A percentile compares a stretch with the other conserved stretches of the same genome.
These are phyloP conservation scores for Aspergillus sp. DNA, from an alignment of 2,329 filamentous ascomycete species.

Conservation along the genomic window DNA sequence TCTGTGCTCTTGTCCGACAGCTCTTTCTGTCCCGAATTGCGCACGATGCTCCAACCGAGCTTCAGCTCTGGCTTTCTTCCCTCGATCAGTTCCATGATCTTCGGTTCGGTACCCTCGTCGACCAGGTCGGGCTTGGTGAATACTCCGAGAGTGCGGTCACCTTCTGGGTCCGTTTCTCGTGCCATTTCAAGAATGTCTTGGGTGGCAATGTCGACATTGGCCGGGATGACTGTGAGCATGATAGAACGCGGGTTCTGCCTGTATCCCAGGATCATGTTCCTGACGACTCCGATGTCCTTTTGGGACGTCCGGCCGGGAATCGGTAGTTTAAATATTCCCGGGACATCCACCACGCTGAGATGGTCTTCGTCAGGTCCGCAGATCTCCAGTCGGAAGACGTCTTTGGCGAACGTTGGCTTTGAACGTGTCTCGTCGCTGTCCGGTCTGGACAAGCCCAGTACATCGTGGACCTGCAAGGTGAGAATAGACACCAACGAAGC, in stretches of 20 bases:
- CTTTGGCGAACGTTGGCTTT: conserved; percentile 4
- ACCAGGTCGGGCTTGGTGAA: conserved; percentile 54
- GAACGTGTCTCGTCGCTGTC: neutral
- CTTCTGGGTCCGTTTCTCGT: conserved; percentile 22
- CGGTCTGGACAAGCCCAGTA: neutral
- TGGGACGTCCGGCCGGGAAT: conserved; percentile 26
- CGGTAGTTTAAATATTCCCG: conserved; percentile 34
- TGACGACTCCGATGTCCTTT: conserved; percentile 27
- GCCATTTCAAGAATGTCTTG: conserved; percentile 38
- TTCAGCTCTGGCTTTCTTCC: conserved; percentile 13
- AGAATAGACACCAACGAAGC: neutral
- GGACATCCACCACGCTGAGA: conserved; percentile 39
- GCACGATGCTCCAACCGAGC: conserved; percentile 24
- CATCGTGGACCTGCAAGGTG: neutral
- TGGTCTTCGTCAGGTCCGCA: conserved; percentile 30
- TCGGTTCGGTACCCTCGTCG: conserved; percentile 20
- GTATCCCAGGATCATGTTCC: conserved; percentile 29
- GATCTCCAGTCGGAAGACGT: conserved; percentile 36
- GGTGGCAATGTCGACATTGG: conserved; percentile 36
- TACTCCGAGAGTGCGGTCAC: conserved; percentile 34
- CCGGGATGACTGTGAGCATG: conserved; percentile 36
- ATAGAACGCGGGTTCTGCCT: conserved; percentile 31
- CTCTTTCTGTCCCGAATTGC: conserved; percentile 23
- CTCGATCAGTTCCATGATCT: conserved; percentile 19
- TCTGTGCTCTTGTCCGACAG: conserved; percentile 10